A percentile compares a stretch with the other conserved stretches of the same genome.
phyloP scores from a whole-genome alignment of 2,329 filamentous ascomycete genomes.

The Penicillium sp. region DNA sequence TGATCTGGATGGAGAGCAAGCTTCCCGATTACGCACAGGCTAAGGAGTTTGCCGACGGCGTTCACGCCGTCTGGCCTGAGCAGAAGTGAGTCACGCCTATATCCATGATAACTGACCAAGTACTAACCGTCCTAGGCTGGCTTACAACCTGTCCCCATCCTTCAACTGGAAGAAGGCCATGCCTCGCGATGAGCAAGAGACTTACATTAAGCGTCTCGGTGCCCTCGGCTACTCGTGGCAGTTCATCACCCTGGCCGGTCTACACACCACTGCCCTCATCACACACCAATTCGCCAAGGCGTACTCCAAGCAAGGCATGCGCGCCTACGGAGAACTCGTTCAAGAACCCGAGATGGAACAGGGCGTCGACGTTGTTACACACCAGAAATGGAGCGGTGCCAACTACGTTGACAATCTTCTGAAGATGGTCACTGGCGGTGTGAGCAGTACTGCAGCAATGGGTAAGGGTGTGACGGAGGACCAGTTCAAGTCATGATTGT shows the following conservation, averaged over 20 bases:
- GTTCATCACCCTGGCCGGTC: slow-evolving; percentile 97
- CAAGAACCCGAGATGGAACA: slow-evolving; percentile 96
- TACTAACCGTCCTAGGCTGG: slow-evolving; percentile 64
- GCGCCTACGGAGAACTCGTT: slow-evolving; percentile 94
- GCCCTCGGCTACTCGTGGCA: slow-evolving; percentile 97
- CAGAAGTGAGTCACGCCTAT: slow-evolving; percentile 72
- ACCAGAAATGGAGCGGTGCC: slow-evolving; percentile 98
- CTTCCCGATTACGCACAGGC: slow-evolving; percentile 90
- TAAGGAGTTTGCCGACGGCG: slow-evolving; percentile 88
- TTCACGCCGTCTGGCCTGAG: slow-evolving; percentile 93
- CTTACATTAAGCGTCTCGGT: slow-evolving; percentile 90
- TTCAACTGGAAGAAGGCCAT: slow-evolving; percentile 99
- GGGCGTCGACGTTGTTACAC: slow-evolving; percentile 92
- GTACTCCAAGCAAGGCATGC: slow-evolving; percentile 84
- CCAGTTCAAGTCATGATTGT: slow-evolving; percentile 71
- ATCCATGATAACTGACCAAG: neutral
- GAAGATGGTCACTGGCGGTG: slow-evolving; percentile 95
- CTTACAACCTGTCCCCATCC: slow-evolving; percentile 96
- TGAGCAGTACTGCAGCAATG: slow-evolving; percentile 93
- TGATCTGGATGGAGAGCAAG: slow-evolving; percentile 99
- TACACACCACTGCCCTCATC: slow-evolving; percentile 95
- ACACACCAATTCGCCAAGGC: slow-evolving; percentile 85
- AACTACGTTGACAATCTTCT: slow-evolving; percentile 93
- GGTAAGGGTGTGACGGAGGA: slow-evolving; percentile 97
- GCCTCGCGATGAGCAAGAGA: slow-evolving; percentile 89